Base-by-base conservation (phyloP, 2,329 filamentous ascomycete genomes). In the Penicillium sp. region DNA sequence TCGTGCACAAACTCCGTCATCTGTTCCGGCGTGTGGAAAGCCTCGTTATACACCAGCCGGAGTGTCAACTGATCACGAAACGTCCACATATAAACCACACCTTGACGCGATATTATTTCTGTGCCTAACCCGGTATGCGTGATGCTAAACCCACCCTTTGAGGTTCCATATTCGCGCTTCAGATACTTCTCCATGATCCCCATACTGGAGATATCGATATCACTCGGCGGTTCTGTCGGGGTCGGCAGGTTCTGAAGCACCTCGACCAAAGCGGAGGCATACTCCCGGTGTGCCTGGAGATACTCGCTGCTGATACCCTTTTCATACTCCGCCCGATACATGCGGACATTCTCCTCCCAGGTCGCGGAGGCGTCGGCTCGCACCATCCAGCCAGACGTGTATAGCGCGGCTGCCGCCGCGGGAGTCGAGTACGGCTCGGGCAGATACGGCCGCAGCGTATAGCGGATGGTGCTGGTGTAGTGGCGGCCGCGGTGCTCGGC, bases 51-150 rank as follows among this genome's bases (percentile, higher is more conserved):
- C 13, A 59, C 57, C 14, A 50, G 53, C 14, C 55, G 55, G 19
- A 66, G 39, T 21, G 50, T 60, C 36, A 66, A 38, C 44, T 56
- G 50, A 28, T 62, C 54, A 5, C 58, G 46, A 21, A 67, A 67
- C 0, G 58, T 64, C 58, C 58, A 67, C 14, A 63, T 48, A 48
- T 14, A 65, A 56, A 1, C n/a, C n/a, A n/a, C n/a, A n/a, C n/a
- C n/a, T n/a, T n/a, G n/a, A n/a, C n/a, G n/a, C n/a, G n/a, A n/a
- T n/a, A n/a, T n/a, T n/a, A n/a, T n/a, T n/a, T n/a, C n/a, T n/a
- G n/a, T n/a, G n/a, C 63, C 61, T 9, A 62, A 33, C 28, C 56
- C 55, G 2, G 59, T 45, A 18, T 51, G 50, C 21, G 35, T 44
- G 31, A 65, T 56, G 17, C 55, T 34, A 25, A 62, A 26, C 15